Base-by-base conservation (phyloP, 257 asterid species). In the Penstemon newberryi region DNA sequence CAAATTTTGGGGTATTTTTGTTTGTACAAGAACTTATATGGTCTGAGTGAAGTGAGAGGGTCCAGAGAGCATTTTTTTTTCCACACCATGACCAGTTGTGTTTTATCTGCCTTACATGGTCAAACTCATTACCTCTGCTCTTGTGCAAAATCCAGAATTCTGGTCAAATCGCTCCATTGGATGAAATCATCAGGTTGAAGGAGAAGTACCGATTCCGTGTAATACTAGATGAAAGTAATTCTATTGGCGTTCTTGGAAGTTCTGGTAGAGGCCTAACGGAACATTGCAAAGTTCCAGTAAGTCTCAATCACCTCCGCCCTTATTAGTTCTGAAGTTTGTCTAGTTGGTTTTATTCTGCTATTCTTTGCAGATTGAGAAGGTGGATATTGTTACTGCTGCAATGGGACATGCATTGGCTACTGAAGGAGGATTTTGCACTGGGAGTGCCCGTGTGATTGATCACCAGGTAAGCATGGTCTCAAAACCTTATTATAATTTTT, bases 371-470 rank as follows among this genome's bases (percentile, higher is more conserved):
- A 75, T 90, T 66, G 97, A 90, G 73, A 88, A 90, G 82, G 90
- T 93, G 44, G 99, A 93, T 79, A 90, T 93, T 46, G 70, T 90
- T 44, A 83, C 95, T 52, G 96, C 99, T 74, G 95, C 92, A 41
- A 93, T 93, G 99, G 99, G 99, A 41, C 91, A 90, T 71, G 94
- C 96, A 9, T 82, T 93, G 81, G 99, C 99, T 65, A 80, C 96
- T 19, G 99, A 93, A 78, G 99, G 99, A 77, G 99, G 99, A 63
- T 90, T 93, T 79, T 93, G 99, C 82, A 89, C 96, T 10, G 99
- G 99, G 61, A 93, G 91, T 80, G 75, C 88, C 50, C 78, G 99
- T 80, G 97, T 90, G 72, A 80, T 88, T 56, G 99, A 93, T 54
- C 99, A 93, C 73, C 99, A 93, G 84, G 99, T 90, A 85, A 57